Evolutionary conservation across 371 early-diverging fungal genomes (phyloP).

Genomic region (Zopfochytrium polystomum): DNA sequence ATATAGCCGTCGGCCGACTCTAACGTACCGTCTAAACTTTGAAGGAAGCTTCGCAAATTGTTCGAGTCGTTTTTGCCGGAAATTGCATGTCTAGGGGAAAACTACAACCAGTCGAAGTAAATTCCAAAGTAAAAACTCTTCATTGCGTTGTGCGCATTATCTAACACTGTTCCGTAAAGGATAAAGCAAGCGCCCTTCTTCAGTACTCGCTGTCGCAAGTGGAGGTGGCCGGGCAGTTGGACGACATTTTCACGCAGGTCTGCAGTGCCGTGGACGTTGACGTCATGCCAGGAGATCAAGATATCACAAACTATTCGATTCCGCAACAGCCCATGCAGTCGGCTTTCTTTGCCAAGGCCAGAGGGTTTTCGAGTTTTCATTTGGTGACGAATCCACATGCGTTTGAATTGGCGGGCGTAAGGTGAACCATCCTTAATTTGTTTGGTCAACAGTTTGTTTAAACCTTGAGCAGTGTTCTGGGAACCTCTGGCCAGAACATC

Average conservation of each 20-base stretch:
- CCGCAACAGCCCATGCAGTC: conserved; percentile 85
- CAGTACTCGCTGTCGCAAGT: too few species aligned
- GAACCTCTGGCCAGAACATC: conserved; percentile 81
- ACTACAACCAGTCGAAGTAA: background rate
- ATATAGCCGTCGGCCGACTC: background rate
- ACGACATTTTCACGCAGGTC: conserved; percentile 26
- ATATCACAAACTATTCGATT: conserved; percentile 71
- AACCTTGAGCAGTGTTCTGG: conserved; percentile 56
- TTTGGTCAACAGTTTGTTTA: background rate
- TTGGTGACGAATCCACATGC: conserved; percentile 78
- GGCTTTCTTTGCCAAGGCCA: conserved; percentile 63
- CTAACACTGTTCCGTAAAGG: background rate
- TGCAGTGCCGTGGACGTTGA: conserved; percentile 56
- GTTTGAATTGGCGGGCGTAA: conserved; percentile 62
- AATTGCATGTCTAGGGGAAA: conserved; percentile 56
- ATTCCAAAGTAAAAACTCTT: background rate
- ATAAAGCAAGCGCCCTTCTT: background rate
- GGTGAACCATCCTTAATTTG: conserved; percentile 37
- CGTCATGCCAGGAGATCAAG: conserved; percentile 80
- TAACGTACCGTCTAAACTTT: background rate
- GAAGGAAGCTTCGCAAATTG: conserved; percentile 48
- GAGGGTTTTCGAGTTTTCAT: conserved; percentile 57
- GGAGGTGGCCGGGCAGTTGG: conserved; percentile 15
- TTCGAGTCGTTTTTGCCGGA: conserved; percentile 72
- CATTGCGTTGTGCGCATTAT: background rate